Evolutionary conservation across 257 asterid genomes (phyloP).

Genomic region (Fraxinus cuspidata): DNA sequence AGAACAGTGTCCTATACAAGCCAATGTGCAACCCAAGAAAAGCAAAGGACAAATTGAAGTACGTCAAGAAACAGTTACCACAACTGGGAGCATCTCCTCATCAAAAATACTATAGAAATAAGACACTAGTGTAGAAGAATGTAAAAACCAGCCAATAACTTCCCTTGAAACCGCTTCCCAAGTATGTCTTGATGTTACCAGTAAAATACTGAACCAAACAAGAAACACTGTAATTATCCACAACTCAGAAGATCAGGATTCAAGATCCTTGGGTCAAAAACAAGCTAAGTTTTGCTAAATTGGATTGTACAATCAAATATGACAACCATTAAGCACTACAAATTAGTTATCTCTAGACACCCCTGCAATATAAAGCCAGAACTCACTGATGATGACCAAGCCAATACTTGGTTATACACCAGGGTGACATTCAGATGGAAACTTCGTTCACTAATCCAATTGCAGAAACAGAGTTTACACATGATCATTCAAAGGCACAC

Average conservation of each 20-base stretch:
- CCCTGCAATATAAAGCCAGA: slow-evolving; percentile 31
- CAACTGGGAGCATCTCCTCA: slow-evolving; percentile 47
- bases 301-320: slow-evolving; percentile 31
- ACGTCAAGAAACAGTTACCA: slow-evolving; percentile 43
- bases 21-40: slow-evolving; percentile 52
- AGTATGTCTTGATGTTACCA: slow-evolving; percentile 23
- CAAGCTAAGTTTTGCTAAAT: slow-evolving; percentile 28
- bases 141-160: slow-evolving; percentile 33
- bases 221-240: slow-evolving; percentile 36
- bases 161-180: slow-evolving; percentile 35
- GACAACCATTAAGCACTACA: slow-evolving; percentile 26
- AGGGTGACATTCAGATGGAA: slow-evolving; percentile 12
- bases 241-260: slow-evolving; percentile 30
- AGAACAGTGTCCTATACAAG: slow-evolving; percentile 43
- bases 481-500: slow-evolving; percentile 18
- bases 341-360: slow-evolving; percentile 20
- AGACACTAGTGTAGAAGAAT: slow-evolving; percentile 26
- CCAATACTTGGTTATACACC: slow-evolving; percentile 26
- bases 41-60: slow-evolving; percentile 46
- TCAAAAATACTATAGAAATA: slow-evolving; percentile 39
- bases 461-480: slow-evolving; percentile 22
- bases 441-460: slow-evolving; percentile 32
- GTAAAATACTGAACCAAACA: slow-evolving; percentile 29
- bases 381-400: slow-evolving; percentile 21
- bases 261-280: slow-evolving; percentile 26